Evolutionary conservation across 2,329 filamentous ascomycete species (phyloP).

Genomic region (Blastomyces parvus): DNA sequence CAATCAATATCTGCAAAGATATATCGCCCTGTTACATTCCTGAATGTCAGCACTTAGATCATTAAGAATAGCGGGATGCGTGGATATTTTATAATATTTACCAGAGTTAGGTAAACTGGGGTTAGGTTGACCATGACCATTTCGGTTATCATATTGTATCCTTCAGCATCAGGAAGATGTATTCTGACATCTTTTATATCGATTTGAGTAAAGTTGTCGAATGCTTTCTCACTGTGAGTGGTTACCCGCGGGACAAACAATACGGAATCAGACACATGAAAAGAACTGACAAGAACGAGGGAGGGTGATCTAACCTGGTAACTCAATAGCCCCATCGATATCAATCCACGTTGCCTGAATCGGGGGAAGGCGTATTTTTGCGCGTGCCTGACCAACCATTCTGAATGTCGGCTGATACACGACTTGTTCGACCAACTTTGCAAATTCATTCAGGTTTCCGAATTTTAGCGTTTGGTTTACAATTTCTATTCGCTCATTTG

Average conservation of each 20-base stretch:
- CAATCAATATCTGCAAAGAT: background rate
- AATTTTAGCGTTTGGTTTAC: constrained; percentile 1
- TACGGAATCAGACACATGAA: background rate
- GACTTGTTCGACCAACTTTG: constrained; percentile 1
- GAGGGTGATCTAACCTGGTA: background rate
- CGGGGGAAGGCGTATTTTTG: constrained; percentile 2
- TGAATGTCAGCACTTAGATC: background rate
- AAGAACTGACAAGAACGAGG: background rate
- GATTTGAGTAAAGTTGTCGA: constrained; percentile 5
- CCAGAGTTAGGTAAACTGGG: constrained; percentile 2
- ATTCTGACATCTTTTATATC: background rate
- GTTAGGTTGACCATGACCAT: constrained; percentile 2
- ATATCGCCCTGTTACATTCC: constrained; percentile 4
- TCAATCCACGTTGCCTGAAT: constrained; percentile 6
- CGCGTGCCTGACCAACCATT: background rate
- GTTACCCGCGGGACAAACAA: background rate
- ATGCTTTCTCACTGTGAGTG: background rate
- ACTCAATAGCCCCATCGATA: constrained; percentile 4
- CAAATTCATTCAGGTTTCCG: constrained; percentile 5
- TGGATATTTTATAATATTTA: constrained; percentile 1
- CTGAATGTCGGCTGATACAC: background rate
- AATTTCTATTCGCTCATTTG: constrained; percentile 1
- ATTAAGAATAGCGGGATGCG: background rate
- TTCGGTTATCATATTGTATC: constrained; percentile 3
- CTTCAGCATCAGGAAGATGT: constrained; percentile 1